Evolutionary conservation across 345 rosid genomes (phyloP), one percentile per base, ranked within the genome.

Genomic region (Rhodamnia argentea): DNA sequence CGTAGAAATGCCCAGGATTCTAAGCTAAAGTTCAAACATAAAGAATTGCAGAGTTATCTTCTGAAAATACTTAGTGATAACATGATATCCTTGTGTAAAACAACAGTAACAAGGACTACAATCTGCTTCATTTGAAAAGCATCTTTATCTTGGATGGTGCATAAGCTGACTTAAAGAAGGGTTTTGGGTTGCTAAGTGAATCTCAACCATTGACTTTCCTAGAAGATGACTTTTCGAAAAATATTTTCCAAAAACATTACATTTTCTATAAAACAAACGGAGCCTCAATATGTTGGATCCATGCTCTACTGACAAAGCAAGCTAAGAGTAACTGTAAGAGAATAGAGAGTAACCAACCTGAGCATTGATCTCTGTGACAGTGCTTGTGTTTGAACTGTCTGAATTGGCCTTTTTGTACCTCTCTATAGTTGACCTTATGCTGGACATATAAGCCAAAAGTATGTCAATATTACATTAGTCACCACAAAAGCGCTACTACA

Each of bases 391-490:
- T 83, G 95, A 85, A 84, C 89, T 87, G 85, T 97, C 99, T 20
- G 99, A 97, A 82, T 88, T 87, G 44, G 98, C 99, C 91, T 95
- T 97, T 93, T 96, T 96, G 94, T 96, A 97, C 93, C 95, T 94
- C 52, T 97, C 99, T 70, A 96, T 96, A 26, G 98, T 96, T 87
- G 96, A 87, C 88, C 93, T 95, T 92, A 95, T 94, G 93, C 98
- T 96, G 88, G 91, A 78, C 13, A 52, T 5, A 51, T 10, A 50
- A 47, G 83, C 32, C 52, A 11, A 75, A 53, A 13, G 29, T 15
- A 54, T 5, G 60, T 83, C 52, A 42, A 20, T 32, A 83, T 83
- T 32, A 13, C 24, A 32, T 70, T 9, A 32, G 37, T 18, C 78
- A 32, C 24, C 78, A 32, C 47, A 32, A 70, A 70, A 70, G 47